Conservation (phyloP, 495 filamentous ascomycete genomes). For the Aspergillus affinis region DNA sequence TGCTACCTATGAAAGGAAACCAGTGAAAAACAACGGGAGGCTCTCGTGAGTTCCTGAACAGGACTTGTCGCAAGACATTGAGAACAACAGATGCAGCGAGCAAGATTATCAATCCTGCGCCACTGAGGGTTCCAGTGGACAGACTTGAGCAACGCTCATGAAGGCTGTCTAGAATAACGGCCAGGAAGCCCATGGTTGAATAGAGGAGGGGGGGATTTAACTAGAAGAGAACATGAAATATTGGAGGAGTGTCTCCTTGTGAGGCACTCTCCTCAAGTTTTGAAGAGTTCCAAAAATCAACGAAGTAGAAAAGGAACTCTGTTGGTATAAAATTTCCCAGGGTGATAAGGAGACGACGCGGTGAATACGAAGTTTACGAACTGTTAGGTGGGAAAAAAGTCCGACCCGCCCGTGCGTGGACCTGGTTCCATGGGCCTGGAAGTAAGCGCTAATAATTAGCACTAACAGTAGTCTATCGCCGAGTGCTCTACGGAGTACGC, state of each 20-base stretch:
- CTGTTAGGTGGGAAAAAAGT: no score
- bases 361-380: no score
- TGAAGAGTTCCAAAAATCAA: no score
- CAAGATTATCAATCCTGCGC: conserved; percentile 30
- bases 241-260: conserved; percentile 16
- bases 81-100: conserved; percentile 41
- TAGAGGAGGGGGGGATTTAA: conserved; percentile 7
- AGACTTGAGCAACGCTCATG: conserved; percentile 42
- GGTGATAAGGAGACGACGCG: no score
- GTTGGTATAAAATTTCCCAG: no score
- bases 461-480: no score
- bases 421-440: no score
- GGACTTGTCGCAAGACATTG: conserved; percentile 69
- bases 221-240: conserved; percentile 15
- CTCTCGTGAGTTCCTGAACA: conserved; percentile 65
- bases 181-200: conserved; percentile 39
- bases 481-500: no score
- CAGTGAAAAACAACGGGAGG: conserved; percentile 66
- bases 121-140: conserved; percentile 33
- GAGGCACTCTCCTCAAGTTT: not conserved
- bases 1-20: conserved; percentile 62
- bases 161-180: conserved; percentile 35
- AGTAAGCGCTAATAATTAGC: not conserved
- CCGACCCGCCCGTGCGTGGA: no score
- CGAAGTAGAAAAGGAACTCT: no score